phyloP scores from a whole-genome alignment of 371 early-diverging fungal species.

The Rhizopus arrhizus region DNA sequence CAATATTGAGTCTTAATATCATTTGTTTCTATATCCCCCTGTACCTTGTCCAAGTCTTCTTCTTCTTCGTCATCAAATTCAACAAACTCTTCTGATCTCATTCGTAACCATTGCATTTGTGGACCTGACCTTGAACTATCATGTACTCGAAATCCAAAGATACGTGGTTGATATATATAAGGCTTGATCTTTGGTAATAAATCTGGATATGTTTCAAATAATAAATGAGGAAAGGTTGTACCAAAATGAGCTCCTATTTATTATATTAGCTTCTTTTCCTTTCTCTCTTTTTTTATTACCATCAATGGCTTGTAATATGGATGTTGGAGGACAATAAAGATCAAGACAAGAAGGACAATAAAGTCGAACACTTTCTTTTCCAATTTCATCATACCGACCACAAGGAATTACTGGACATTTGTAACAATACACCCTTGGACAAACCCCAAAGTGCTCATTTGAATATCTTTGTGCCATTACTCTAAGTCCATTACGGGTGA shows the following conservation, averaged over 20 bases:
- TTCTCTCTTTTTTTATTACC: neutral
- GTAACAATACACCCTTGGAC: slow-evolving; percentile 82
- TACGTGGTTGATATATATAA: slow-evolving; percentile 72
- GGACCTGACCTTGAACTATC: slow-evolving; percentile 65
- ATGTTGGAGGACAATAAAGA: slow-evolving; percentile 81
- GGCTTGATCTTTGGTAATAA: slow-evolving; percentile 60
- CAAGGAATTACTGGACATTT: slow-evolving; percentile 79
- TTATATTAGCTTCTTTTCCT: neutral
- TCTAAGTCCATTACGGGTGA: slow-evolving; percentile 79
- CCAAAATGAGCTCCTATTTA: slow-evolving; percentile 89
- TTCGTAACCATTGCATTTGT: slow-evolving; percentile 81
- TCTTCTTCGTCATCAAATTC: slow-evolving; percentile 38
- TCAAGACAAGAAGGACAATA: slow-evolving; percentile 89
- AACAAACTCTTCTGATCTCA: slow-evolving; percentile 47
- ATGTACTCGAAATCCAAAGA: slow-evolving; percentile 85
- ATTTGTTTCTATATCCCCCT: neutral
- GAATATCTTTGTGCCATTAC: slow-evolving; percentile 78
- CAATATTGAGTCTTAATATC: neutral
- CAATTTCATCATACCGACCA: slow-evolving; percentile 76
- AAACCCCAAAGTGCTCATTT: slow-evolving; percentile 81
- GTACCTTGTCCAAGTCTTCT: slow-evolving; percentile 29
- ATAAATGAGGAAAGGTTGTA: slow-evolving; percentile 90
- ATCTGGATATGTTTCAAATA: slow-evolving; percentile 85
- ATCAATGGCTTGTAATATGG: slow-evolving; percentile 54
- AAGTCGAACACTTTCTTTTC: slow-evolving; percentile 68